phyloP scores from a whole-genome alignment of 805 yeast genomes.

The Zygotorulaspora florentina region DNA sequence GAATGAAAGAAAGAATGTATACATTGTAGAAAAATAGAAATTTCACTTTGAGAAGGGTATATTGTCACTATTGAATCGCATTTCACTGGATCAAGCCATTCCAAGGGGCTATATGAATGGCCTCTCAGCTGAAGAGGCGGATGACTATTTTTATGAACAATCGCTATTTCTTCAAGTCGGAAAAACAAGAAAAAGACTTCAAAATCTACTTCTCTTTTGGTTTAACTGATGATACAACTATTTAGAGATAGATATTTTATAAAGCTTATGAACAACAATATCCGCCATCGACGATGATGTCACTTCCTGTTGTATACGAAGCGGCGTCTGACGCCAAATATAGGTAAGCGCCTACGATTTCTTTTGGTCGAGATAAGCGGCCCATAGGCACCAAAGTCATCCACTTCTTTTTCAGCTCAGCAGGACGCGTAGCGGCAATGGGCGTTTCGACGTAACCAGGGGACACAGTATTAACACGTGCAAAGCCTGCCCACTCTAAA shows the following conservation, averaged over 20 bases:
- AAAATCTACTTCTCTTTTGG: too few species aligned
- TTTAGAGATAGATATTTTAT: neutral
- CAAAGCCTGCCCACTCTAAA: conserved; percentile 83
- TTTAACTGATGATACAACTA: too few species aligned
- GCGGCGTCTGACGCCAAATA: conserved; percentile 79
- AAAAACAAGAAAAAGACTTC: too few species aligned
- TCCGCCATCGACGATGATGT: conserved; percentile 76
- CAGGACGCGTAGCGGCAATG: conserved; percentile 47
- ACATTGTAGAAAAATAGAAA: too few species aligned
- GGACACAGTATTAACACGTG: conserved; percentile 75
- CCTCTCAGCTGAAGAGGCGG: too few species aligned
- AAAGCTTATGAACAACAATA: conserved; percentile 11
- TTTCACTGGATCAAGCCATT: too few species aligned
- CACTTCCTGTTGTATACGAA: conserved; percentile 73
- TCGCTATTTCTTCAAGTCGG: too few species aligned
- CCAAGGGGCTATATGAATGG: too few species aligned
- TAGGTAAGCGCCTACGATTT: conserved; percentile 72
- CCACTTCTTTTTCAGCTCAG: conserved; percentile 47
- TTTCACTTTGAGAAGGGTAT: too few species aligned
- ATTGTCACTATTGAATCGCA: too few species aligned
- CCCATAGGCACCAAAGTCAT: conserved; percentile 57
- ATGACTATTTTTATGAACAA: too few species aligned
- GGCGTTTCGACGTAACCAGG: conserved; percentile 82
- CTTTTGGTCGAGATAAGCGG: conserved; percentile 68
- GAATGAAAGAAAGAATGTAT: too few species aligned